phyloP scores from a whole-genome alignment of 768 basidiomycete species.

The Naganishia kalamii region DNA sequence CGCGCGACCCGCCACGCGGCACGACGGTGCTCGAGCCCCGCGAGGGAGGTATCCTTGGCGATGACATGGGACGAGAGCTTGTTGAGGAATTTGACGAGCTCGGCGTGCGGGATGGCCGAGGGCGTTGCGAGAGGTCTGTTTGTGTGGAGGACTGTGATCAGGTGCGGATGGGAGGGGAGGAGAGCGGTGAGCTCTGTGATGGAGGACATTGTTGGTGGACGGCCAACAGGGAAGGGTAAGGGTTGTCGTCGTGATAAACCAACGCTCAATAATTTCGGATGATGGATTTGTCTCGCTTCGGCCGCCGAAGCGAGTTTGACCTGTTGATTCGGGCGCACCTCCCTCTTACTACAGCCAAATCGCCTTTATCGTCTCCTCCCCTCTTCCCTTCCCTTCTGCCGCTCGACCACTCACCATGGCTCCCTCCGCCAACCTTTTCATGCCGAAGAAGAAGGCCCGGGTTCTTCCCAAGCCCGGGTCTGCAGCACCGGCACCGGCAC shows the following conservation, averaged over 20 bases:
- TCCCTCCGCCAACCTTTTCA: slow-evolving; percentile 9
- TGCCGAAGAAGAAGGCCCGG: slow-evolving; percentile 7
- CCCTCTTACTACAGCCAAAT: not conserved
- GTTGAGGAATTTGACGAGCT: not conserved
- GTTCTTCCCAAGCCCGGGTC: not conserved
- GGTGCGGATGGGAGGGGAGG: slow-evolving; percentile 5
- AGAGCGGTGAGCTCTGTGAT: not conserved
- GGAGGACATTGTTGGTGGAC: not conserved
- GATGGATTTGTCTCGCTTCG: no score
- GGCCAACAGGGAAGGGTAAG: not conserved
- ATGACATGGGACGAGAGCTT: not conserved
- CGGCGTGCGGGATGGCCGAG: not conserved
- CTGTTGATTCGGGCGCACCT: no score
- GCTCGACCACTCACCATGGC: slow-evolving; percentile 1
- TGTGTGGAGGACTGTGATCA: not conserved
- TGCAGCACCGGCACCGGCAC: not conserved
- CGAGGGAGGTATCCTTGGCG: not conserved
- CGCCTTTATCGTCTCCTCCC: not conserved
- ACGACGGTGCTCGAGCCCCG: not conserved
- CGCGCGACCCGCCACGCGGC: slow-evolving; percentile 1
- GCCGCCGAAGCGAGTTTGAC: no score
- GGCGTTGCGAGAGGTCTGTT: not conserved
- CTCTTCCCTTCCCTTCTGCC: not conserved
- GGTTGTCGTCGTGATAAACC: not conserved
- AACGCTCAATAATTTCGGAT: no score